Conservation (phyloP, 768 basidiomycete species). For the Mycena galericulata region DNA sequence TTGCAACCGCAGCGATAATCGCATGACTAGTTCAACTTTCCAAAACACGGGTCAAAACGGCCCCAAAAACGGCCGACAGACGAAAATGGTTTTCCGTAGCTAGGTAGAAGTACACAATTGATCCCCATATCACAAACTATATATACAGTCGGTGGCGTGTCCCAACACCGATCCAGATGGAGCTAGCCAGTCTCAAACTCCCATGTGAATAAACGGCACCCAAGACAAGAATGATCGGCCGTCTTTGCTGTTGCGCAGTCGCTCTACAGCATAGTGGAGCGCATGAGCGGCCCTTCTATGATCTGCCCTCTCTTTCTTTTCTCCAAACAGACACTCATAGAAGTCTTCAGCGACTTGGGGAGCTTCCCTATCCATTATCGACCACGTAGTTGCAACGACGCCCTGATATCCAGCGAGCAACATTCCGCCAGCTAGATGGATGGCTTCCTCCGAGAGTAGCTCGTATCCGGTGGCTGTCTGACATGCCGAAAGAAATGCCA, state of each 20-base stretch:
- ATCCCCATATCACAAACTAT: too few species aligned
- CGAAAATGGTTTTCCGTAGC: too few species aligned
- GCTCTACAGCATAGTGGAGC: conserved; percentile 12
- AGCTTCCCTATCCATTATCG: conserved; percentile 43
- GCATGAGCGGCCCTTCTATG: conserved; percentile 13
- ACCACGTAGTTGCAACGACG: conserved; percentile 51
- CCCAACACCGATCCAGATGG: too few species aligned
- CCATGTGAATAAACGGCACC: conserved; percentile 14
- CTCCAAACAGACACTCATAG: conserved; percentile 31
- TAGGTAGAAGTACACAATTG: too few species aligned
- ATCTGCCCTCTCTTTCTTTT: not conserved
- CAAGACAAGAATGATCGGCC: not conserved
- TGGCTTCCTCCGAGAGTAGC: conserved; percentile 4
- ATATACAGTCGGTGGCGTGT: too few species aligned
- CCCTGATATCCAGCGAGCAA: conserved; percentile 28
- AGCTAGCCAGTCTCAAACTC: conserved; percentile 2
- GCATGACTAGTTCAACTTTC: too few species aligned
- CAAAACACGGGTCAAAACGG: too few species aligned
- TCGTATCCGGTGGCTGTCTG: conserved; percentile 45
- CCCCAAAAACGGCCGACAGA: too few species aligned
- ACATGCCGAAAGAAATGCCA: conserved; percentile 53
- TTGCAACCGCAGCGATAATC: too few species aligned
- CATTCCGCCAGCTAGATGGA: conserved; percentile 50
- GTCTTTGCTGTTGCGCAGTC: conserved; percentile 5
- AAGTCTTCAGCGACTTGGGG: conserved; percentile 40